Conservation (phyloP, 1,139 yeast species). For the Pichia sp. region DNA sequence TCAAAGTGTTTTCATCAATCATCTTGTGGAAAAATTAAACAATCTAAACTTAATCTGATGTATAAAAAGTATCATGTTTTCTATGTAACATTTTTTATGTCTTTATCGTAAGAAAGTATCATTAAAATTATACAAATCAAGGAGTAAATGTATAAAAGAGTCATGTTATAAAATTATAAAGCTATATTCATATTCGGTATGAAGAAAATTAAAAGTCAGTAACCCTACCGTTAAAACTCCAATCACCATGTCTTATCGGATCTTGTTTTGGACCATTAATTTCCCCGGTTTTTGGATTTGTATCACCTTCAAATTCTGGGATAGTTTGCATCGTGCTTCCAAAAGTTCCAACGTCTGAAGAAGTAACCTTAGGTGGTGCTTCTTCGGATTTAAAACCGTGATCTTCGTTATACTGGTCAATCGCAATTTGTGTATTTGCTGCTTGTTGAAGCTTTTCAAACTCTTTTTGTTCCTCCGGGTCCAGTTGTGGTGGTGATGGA, state of each 20-base stretch:
- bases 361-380: constrained; percentile 36
- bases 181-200: too few species aligned
- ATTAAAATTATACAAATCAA: too few species aligned
- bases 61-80: too few species aligned
- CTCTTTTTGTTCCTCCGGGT: constrained; percentile 86
- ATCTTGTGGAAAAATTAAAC: constrained; percentile 15
- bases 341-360: constrained; percentile 51
- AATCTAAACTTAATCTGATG: constrained; percentile 5
- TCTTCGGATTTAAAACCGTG: constrained; percentile 33
- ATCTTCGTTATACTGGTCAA: constrained; percentile 63
- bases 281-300: constrained; percentile 91
- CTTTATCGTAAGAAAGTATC: too few species aligned
- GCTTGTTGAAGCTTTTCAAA: constrained; percentile 78
- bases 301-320: constrained; percentile 94
- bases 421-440: constrained; percentile 76
- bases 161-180: not conserved
- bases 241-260: constrained; percentile 88
- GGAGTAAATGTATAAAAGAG: not conserved
- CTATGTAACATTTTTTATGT: too few species aligned
- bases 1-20: constrained; percentile 17
- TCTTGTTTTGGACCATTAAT: constrained; percentile 98
- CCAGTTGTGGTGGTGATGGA: constrained; percentile 82
- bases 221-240: constrained; percentile 92
- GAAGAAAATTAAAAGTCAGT: constrained; percentile 65
- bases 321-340: constrained; percentile 69